Base-by-base conservation (phyloP, 345 rosid species). In the Combretum micranthum region DNA sequence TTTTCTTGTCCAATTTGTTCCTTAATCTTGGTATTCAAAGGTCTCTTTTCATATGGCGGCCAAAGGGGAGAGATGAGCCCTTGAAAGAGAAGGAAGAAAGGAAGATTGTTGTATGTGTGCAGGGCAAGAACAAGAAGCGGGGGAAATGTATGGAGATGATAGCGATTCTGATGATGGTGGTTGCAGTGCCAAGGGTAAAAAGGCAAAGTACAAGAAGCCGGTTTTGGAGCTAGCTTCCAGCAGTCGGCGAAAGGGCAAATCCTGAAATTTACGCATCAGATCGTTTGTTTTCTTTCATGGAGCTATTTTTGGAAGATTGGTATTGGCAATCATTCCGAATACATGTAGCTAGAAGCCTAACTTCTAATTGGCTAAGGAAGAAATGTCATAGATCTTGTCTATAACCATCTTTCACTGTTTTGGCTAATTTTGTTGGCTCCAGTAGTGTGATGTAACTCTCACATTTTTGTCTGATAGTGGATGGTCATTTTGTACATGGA, bases 41-140 rank as follows among this genome's bases (percentile, higher is more conserved):
- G 80, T 93, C 97, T 49, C 77, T 93, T 47, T 87, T 87, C 71
- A 83, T 93, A 48, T 93, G 99, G 99, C 78, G 80, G 72, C 97
- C 96, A 10, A 80, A 77, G 68, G 86, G 75, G 66, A 75, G 72
- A 53, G 44, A 65, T 0, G 84, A 87, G 45, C 39, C 58, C 16
- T 74, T 57, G 48, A 87, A 86, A 60, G 77, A 65, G 55, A 82
- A 70, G 62, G 84, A 85, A 21, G 77, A 72, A 25, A 76, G 69
- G 63, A 77, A 79, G 67, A 85, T 89, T 20, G 25, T 89, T 23
- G 61, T 82, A 22, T 80, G 88, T 25, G 76, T 69, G 55, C 66
- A 61, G 57, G 79, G 72, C 3, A 69, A 62, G 71, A 83, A 79
- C 69, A 85, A 83, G 74, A 85, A 77, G 56, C 74, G 59, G 4